Evolutionary conservation across 371 early-diverging fungal species (phyloP).

Genomic region (Encephalitozoon cuniculi): DNA sequence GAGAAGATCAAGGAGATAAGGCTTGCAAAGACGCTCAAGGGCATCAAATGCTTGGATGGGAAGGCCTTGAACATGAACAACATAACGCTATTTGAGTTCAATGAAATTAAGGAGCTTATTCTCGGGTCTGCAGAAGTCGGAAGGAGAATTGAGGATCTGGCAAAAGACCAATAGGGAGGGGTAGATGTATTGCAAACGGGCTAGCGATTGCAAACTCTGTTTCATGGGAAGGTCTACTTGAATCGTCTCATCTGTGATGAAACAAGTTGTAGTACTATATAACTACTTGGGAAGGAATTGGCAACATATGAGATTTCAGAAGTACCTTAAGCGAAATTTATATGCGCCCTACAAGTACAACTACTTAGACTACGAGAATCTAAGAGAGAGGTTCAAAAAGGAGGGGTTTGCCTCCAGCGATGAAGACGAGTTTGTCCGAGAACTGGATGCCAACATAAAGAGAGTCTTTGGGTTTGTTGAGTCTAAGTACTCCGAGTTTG

Average conservation of each 20-base stretch:
- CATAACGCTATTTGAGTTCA: constrained; percentile 47
- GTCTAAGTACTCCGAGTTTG: neutral
- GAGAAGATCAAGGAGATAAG: constrained; percentile 41
- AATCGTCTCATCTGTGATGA: neutral
- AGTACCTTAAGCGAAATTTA: constrained; percentile 69
- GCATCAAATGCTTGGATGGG: constrained; percentile 45
- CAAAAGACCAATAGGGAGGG: neutral
- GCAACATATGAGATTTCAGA: constrained; percentile 79
- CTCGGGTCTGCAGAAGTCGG: constrained; percentile 4
- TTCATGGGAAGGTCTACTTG: neutral
- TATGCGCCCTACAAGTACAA: constrained; percentile 76
- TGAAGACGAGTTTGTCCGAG: constrained; percentile 4
- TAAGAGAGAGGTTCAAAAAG: constrained; percentile 70
- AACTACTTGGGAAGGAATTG: neutral
- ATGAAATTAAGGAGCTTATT: constrained; percentile 38
- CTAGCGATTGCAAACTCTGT: neutral
- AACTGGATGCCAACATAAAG: constrained; percentile 19
- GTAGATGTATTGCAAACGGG: neutral
- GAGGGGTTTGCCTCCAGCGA: neutral
- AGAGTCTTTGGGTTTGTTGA: constrained; percentile 34
- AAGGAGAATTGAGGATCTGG: neutral
- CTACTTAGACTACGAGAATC: constrained; percentile 78
- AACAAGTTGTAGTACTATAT: neutral
- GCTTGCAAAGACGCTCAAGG: constrained; percentile 36
- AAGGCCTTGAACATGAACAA: constrained; percentile 42